These are phyloP conservation scores for Chaetomium tenue DNA, from an alignment of 495 filamentous ascomycete genomes.

Conservation along the genomic window DNA sequence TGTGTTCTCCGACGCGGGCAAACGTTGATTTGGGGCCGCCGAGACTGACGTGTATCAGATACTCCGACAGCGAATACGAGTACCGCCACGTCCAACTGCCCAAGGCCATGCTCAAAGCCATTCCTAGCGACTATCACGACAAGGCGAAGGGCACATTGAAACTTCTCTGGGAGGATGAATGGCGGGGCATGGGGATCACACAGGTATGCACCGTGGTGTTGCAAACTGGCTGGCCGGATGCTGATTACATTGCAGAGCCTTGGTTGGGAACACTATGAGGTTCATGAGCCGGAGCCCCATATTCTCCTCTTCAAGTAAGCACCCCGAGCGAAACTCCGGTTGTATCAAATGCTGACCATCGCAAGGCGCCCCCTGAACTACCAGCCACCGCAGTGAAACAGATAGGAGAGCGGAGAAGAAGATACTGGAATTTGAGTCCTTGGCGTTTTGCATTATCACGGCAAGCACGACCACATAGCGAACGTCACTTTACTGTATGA, in stretches of 20 bases:
- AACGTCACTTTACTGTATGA: constrained; percentile 40
- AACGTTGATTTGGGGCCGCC: neutral
- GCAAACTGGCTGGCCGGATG: neutral
- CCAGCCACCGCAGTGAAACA: constrained; percentile 60
- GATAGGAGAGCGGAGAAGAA: neutral
- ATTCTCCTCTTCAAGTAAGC: constrained; percentile 97
- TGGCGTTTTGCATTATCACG: constrained; percentile 33
- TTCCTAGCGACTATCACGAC: constrained; percentile 95
- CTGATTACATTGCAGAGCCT: constrained; percentile 63
- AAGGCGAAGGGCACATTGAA: constrained; percentile 87
- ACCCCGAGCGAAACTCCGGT: neutral
- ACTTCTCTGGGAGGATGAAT: constrained; percentile 96
- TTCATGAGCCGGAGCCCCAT: constrained; percentile 97
- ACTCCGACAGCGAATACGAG: constrained; percentile 84
- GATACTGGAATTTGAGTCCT: constrained; percentile 20
- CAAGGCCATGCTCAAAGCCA: constrained; percentile 95
- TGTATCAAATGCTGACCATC: constrained; percentile 5
- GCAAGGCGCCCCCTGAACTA: constrained; percentile 81
- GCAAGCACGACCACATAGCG: constrained; percentile 45
- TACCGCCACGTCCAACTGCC: constrained; percentile 97
- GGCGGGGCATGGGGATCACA: constrained; percentile 93
- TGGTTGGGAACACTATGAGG: constrained; percentile 99
- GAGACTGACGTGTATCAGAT: constrained; percentile 52
- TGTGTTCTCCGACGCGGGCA: constrained; percentile 41
- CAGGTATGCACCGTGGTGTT: constrained; percentile 58